Evolutionary conservation across 306 rosid species (phyloP), one percentile per base, ranked within the genome.

Genomic region (Inga laurina): DNA sequence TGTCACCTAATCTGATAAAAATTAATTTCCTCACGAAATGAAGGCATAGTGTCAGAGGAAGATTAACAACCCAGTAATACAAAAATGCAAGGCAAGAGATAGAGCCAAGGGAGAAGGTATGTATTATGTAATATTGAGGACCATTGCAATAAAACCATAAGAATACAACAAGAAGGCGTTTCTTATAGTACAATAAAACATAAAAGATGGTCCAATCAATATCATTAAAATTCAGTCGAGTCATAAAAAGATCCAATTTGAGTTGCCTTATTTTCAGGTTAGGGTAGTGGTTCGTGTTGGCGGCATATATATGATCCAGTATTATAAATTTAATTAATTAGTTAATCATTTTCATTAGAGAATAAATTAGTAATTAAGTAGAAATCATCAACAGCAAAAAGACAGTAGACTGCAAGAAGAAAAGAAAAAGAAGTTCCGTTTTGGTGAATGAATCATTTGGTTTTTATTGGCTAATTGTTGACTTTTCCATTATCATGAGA

Each of bases 31-130:
- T 14, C 71, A 32, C 4, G 43, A 32, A 64, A 27, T 64, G 15
- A 64, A 13, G 37, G 70, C 30, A 64, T 64, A 64, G 7, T 27
- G 70, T 64, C 41, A 65, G 69, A 39, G 71, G 80, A 83, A 77
- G 79, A 85, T 78, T 77, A 88, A 83, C 88, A 46, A 84, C 85
- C 68, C 83, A 27, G 3, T 68, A 87, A 80, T 84, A 65, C 72
- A 84, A 80, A 77, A 86, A 73, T 54, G 64, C n/a, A 76, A 46
- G 10, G 56, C 76, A 74, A 83, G 74, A 87, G 85, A 87, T 83
- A 84, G 74, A 39, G 82, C 88, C 97, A 91, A 90, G 82, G 91
- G 82, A 90, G 91, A 91, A 86, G 95, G 90, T 90, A 43, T 84
- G 88, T 46, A 12, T 85, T 61, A 87, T 85, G 88, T 46, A 12